Conservation (phyloP, 805 yeast genomes). For the Brettanomyces naardenensis region DNA sequence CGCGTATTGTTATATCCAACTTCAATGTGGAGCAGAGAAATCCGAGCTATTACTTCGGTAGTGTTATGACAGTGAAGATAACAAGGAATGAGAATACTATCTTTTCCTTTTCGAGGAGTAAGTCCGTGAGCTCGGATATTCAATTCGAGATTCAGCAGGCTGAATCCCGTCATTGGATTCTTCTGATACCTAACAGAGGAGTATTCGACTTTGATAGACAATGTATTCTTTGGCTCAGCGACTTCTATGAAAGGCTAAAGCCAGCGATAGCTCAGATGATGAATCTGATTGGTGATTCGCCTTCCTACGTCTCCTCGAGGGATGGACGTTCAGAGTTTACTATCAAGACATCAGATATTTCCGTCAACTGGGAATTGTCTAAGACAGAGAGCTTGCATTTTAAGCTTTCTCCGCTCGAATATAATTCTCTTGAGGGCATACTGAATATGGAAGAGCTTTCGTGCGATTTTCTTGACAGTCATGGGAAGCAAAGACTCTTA, state of each 20-base stretch:
- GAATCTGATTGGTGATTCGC: neutral
- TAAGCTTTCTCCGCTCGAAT: neutral
- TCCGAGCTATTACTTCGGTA: conserved; percentile 38
- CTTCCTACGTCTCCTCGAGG: neutral
- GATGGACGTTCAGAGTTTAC: neutral
- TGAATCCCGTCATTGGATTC: conserved; percentile 25
- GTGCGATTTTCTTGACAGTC: neutral
- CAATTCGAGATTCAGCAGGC: conserved; percentile 40
- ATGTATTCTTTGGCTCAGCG: neutral
- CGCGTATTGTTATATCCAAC: conserved; percentile 21
- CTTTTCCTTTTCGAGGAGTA: conserved; percentile 3
- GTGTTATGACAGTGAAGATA: conserved; percentile 30
- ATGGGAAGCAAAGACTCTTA: neutral
- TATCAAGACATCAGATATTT: neutral
- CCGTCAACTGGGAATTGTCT: conserved; percentile 3
- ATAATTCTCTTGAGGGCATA: conserved; percentile 1
- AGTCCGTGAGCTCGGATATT: conserved; percentile 36
- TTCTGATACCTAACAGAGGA: conserved; percentile 37
- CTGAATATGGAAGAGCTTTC: conserved; percentile 1
- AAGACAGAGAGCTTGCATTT: neutral
- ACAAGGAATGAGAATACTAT: conserved; percentile 13
- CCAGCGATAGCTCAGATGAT: neutral
- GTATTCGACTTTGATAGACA: conserved; percentile 9
- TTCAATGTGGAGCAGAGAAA: conserved; percentile 37
- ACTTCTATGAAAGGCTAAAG: neutral